A percentile compares a stretch with the other conserved stretches of the same genome.
These are phyloP conservation scores for Hypoxylon rickii DNA, from an alignment of 495 filamentous ascomycete species.

Conservation along the genomic window DNA sequence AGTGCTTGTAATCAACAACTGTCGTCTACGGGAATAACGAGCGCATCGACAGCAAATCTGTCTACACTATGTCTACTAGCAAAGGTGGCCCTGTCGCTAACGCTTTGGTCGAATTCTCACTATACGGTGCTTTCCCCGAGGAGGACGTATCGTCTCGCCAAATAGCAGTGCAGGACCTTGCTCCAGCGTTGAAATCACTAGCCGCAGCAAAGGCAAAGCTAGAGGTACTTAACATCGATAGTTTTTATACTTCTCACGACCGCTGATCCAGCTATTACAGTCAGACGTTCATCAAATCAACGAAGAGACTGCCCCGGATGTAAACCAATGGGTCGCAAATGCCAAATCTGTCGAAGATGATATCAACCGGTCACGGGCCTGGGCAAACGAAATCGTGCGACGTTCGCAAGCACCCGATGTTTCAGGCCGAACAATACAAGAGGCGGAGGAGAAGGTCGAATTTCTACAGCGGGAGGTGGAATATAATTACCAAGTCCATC, in stretches of 20 bases:
- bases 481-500: constrained; percentile 72
- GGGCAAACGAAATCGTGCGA: constrained; percentile 74
- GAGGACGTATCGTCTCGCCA: constrained; percentile 69
- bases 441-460: constrained; percentile 69
- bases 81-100: constrained; percentile 55
- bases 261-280: constrained; percentile 44
- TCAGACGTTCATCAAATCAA: constrained; percentile 73
- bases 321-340: constrained; percentile 82
- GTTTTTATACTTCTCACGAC: neutral
- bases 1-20: neutral
- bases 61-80: constrained; percentile 29
- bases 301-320: constrained; percentile 72
- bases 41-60: neutral
- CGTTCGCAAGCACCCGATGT: constrained; percentile 68
- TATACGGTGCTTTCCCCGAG: constrained; percentile 74
- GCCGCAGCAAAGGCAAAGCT: constrained; percentile 66
- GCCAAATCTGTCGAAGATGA: constrained; percentile 83
- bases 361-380: constrained; percentile 70
- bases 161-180: constrained; percentile 61
- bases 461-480: constrained; percentile 75
- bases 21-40: neutral
- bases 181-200: constrained; percentile 66
- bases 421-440: constrained; percentile 61
- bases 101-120: constrained; percentile 72
- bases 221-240: constrained; percentile 55